Percentiles rank a stretch among this genome's conserved stretches.
These are phyloP conservation scores for Ophiostoma novo-ulmi DNA, from an alignment of 2,329 filamentous ascomycete genomes.

Conservation along the genomic window DNA sequence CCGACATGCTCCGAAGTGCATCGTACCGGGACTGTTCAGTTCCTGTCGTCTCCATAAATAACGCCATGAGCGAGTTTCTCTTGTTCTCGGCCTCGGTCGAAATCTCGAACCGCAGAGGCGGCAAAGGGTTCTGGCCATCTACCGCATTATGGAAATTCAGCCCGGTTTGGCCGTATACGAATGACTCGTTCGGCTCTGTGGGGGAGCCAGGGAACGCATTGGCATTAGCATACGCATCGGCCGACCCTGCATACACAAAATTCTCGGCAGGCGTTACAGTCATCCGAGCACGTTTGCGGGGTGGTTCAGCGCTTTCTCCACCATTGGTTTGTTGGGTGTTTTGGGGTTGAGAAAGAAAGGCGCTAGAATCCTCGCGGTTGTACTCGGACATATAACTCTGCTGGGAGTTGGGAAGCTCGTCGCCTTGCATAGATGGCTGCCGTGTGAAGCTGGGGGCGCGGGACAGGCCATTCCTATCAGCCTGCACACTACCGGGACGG, in stretches of 20 bases:
- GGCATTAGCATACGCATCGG: conserved; percentile 43
- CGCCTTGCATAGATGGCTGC: conserved; percentile 66
- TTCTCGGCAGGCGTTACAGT: conserved; percentile 52
- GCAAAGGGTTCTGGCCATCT: conserved; percentile 56
- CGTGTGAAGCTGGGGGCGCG: conserved; percentile 66
- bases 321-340: conserved; percentile 40
- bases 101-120: conserved; percentile 58
- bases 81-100: conserved; percentile 69
- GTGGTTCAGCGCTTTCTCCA: conserved; percentile 65
- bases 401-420: conserved; percentile 72
- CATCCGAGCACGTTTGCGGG: conserved; percentile 68
- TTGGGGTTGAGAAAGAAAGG: conserved; percentile 55
- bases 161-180: conserved; percentile 57
- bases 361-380: conserved; percentile 65
- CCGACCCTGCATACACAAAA: conserved; percentile 43
- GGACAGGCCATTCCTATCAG: conserved; percentile 50
- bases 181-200: conserved; percentile 75
- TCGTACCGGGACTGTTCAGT: conserved; percentile 68
- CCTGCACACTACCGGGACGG: conserved; percentile 33
- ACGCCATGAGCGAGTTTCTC: conserved; percentile 71
- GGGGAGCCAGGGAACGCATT: conserved; percentile 61
- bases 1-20: conserved; percentile 67
- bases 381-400: conserved; percentile 76
- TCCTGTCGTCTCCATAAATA: conserved; percentile 70
- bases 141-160: conserved; percentile 37